phyloP scores from a whole-genome alignment of 345 rosid genomes.

The Turnera subulata region DNA sequence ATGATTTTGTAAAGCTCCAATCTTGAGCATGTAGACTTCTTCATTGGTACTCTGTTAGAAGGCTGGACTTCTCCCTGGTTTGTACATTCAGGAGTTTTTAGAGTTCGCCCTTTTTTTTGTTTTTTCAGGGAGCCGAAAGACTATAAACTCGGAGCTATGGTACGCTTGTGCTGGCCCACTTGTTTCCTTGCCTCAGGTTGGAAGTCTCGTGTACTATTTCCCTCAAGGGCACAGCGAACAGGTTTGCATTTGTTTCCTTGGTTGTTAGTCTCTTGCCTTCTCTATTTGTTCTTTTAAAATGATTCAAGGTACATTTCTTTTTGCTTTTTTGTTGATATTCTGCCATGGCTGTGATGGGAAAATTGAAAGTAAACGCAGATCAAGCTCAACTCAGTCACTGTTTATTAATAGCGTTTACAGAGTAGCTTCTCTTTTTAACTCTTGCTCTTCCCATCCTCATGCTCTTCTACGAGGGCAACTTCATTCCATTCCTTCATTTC shows the following conservation, averaged over 20 bases:
- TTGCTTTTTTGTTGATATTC: too few species aligned
- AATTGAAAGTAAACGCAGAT: background rate
- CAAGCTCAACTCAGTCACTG: too few species aligned
- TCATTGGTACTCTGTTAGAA: background rate
- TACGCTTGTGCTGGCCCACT: constrained; percentile 99
- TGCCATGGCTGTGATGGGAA: background rate
- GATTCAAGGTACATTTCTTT: background rate
- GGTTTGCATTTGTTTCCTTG: constrained; percentile 43
- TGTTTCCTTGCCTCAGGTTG: constrained; percentile 89
- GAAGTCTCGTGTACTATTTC: constrained; percentile 86
- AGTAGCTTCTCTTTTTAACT: too few species aligned
- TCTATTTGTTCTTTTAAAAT: background rate
- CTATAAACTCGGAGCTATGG: constrained; percentile 90
- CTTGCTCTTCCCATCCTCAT: too few species aligned
- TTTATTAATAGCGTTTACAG: too few species aligned
- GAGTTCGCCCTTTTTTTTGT: background rate
- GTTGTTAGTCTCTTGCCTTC: background rate
- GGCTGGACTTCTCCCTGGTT: background rate
- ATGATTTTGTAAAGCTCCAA: constrained; percentile 8
- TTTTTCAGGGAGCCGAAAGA: constrained; percentile 58
- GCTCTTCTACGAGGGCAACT: too few species aligned
- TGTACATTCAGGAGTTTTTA: background rate
- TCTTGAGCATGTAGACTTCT: constrained; percentile 6
- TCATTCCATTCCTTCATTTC: too few species aligned
- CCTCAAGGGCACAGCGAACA: constrained; percentile 99